phyloP scores from a whole-genome alignment of 2,329 filamentous ascomycete genomes.

The Escovopsis sp. region DNA sequence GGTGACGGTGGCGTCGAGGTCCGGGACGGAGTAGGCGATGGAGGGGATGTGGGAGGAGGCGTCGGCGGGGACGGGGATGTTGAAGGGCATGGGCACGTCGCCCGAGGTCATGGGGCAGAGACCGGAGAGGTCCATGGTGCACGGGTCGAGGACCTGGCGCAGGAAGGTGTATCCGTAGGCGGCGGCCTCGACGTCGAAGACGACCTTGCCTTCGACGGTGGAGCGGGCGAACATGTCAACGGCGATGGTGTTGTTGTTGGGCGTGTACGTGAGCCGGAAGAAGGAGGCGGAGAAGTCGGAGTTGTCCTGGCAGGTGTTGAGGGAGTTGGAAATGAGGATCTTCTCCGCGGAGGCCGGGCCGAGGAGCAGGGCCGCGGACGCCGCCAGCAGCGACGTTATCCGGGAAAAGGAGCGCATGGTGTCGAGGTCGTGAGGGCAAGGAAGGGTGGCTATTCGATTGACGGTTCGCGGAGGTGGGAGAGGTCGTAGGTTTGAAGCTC shows the following conservation, averaged over 20 bases:
- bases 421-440: neutral
- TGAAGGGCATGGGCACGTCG: conserved; percentile 58
- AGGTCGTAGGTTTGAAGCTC: too few relatives aligned
- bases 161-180: conserved; percentile 47
- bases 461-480: too few relatives aligned
- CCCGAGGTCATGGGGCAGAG: conserved; percentile 84
- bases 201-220: conserved; percentile 47
- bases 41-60: conserved; percentile 53
- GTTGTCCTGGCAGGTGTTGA: conserved; percentile 64
- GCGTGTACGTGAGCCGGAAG: conserved; percentile 65
- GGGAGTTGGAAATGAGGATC: conserved; percentile 59
- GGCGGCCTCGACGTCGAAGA: conserved; percentile 41
- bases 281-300: conserved; percentile 69
- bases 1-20: conserved; percentile 71
- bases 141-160: conserved; percentile 53
- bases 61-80: conserved; percentile 39
- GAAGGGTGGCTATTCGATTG: neutral
- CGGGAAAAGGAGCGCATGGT: conserved; percentile 3
- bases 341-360: conserved; percentile 35
- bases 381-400: conserved; percentile 10
- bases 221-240: conserved; percentile 65
- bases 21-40: conserved; percentile 77
- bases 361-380: conserved; percentile 21
- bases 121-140: conserved; percentile 49
- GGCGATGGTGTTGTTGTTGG: conserved; percentile 49